Evolutionary conservation across 176 grass and related monocot species (phyloP).

Genomic region (Oryza meyeriana): DNA sequence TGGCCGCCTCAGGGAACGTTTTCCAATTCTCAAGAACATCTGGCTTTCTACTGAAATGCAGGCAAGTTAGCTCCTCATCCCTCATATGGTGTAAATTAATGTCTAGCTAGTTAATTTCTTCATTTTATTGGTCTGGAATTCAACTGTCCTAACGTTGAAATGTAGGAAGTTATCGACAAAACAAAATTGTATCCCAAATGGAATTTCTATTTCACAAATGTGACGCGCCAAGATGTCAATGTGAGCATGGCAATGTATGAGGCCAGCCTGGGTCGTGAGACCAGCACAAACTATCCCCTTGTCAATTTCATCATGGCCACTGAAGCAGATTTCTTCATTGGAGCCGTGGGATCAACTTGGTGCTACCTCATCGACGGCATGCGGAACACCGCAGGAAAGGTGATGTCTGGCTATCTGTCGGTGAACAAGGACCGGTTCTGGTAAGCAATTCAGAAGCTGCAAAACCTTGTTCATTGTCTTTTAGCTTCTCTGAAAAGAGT

Average conservation of each 20-base stretch:
- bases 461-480: background rate
- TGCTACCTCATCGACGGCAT: conserved; percentile 72
- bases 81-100: background rate
- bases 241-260: conserved; percentile 53
- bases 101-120: background rate
- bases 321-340: conserved; percentile 60
- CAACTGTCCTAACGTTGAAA: background rate
- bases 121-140: background rate
- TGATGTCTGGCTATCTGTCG: conserved; percentile 59
- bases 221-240: conserved; percentile 47
- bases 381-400: conserved; percentile 59
- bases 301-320: conserved; percentile 64
- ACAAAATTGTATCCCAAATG: conserved; percentile 44
- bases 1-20: conserved; percentile 18
- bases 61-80: conserved; percentile 21
- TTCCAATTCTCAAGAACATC: conserved; percentile 52
- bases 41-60: conserved; percentile 84
- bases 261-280: conserved; percentile 49
- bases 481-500: background rate
- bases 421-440: conserved; percentile 81
- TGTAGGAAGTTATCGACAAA: conserved; percentile 56
- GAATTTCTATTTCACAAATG: conserved; percentile 71
- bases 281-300: conserved; percentile 61
- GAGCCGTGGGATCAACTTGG: conserved; percentile 73
- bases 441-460: conserved; percentile 31